A percentile compares a stretch with the other conserved stretches of the same genome.
Conservation (phyloP, 257 asterid species). For the Linderniella brevidens region DNA sequence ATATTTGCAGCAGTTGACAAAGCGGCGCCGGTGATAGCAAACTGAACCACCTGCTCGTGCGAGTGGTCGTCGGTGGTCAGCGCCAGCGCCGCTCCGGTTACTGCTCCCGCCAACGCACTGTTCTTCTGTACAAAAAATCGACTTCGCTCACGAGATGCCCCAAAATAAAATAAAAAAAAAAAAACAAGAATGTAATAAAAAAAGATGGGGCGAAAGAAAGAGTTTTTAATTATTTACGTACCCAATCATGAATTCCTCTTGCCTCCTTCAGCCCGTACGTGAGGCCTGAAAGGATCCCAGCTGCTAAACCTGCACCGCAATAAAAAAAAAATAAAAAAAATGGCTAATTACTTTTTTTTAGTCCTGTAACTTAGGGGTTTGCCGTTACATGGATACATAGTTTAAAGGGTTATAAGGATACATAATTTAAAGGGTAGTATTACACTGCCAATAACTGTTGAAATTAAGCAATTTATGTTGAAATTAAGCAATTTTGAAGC, state of each 20-base stretch:
- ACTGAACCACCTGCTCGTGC: conserved; percentile 5
- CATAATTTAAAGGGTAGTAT: too few relatives aligned
- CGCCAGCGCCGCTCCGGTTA: conserved; percentile 5
- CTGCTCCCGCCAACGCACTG: conserved; percentile 4
- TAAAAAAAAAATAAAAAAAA: neutral
- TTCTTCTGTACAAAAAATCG: conserved; percentile 3
- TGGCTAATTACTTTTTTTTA: too few relatives aligned
- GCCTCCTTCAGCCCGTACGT: conserved; percentile 85
- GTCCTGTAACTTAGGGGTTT: too few relatives aligned
- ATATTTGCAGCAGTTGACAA: conserved; percentile 51
- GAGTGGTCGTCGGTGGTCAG: conserved; percentile 5
- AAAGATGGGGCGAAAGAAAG: neutral
- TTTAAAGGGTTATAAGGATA: too few relatives aligned
- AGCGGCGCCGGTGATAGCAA: conserved; percentile 7
- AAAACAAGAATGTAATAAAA: neutral
- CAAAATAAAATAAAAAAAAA: neutral
- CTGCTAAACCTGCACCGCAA: conserved; percentile 55
- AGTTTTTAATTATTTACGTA: conserved; percentile 5
- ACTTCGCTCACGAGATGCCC: too few relatives aligned
- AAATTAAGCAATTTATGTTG: too few relatives aligned
- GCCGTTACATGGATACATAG: too few relatives aligned
- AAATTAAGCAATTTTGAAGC: too few relatives aligned
- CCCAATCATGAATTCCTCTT: conserved; percentile 90
- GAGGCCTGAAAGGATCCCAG: conserved; percentile 81
- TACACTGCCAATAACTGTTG: too few relatives aligned